phyloP scores from a whole-genome alignment of 768 basidiomycete genomes.

The Tubosaeta sp. region DNA sequence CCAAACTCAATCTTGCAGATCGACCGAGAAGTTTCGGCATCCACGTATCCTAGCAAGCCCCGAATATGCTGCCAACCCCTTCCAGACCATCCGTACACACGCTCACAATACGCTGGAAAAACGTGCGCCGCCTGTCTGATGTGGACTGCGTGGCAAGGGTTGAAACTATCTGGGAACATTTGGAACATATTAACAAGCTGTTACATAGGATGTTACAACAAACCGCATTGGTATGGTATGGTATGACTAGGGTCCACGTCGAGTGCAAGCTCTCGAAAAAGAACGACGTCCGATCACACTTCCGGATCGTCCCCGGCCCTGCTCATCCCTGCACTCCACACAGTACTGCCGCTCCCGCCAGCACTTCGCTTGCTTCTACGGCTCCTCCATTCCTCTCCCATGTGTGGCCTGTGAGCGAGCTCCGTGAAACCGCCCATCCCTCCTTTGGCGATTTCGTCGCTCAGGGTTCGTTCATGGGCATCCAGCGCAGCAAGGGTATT shows the following conservation, averaged over 20 bases:
- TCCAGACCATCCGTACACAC: slow-evolving; percentile 74
- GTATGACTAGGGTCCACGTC: slow-evolving; percentile 19
- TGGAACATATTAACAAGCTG: slow-evolving; percentile 18
- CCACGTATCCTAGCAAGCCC: slow-evolving; percentile 66
- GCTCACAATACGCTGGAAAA: slow-evolving; percentile 73
- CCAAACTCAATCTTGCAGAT: slow-evolving; percentile 34
- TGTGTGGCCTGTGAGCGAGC: slow-evolving; percentile 44
- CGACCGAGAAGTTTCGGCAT: slow-evolving; percentile 63
- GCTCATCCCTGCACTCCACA: slow-evolving; percentile 85
- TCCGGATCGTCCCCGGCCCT: slow-evolving; percentile 48
- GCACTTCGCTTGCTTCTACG: slow-evolving; percentile 45
- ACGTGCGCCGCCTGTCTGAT: slow-evolving; percentile 27
- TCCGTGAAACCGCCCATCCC: slow-evolving; percentile 76
- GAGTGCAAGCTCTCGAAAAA: slow-evolving; percentile 10
- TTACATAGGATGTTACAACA: slow-evolving; percentile 20
- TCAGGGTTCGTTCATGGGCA: slow-evolving; percentile 67
- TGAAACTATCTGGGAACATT: not conserved
- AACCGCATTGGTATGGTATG: slow-evolving; percentile 14
- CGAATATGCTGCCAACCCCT: slow-evolving; percentile 64
- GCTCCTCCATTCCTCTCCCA: slow-evolving; percentile 52
- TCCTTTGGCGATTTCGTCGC: slow-evolving; percentile 74
- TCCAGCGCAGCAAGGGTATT: slow-evolving; percentile 75
- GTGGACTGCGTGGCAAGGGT: not conserved
- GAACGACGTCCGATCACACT: slow-evolving; percentile 17
- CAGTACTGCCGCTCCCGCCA: slow-evolving; percentile 71